Base-by-base conservation (phyloP, 495 filamentous ascomycete genomes). In the Peziza echinospora region DNA sequence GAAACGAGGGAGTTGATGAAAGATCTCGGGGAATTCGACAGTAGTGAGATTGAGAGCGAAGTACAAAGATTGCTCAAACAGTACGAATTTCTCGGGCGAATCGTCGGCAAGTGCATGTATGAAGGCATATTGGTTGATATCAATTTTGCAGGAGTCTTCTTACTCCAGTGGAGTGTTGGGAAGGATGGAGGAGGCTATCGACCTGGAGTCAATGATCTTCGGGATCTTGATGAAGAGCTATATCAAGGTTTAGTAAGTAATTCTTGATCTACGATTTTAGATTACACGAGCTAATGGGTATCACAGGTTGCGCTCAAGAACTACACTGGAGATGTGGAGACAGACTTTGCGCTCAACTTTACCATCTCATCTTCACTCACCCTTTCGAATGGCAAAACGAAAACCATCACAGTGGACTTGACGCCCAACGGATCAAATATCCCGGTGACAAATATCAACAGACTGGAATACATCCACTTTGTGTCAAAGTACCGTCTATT, bases 51-150 rank as follows among this genome's bases (percentile, higher is more conserved):
- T 1, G 69, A 72, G 2, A 68, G 71, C 9, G 58, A 62, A 9
- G 67, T 85, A 16, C 62, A 64, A 9, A 69, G 79, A 26, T 61
- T 87, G 6, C 65, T 89, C 5, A 71, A 71, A 47, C 73, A 78
- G 8, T 96, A 86, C 57, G 87, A 96, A 56, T 99, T 99, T 51
- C 65, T 93, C 0, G 89, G 89, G 9, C 76, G 89, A 5, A 71
- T 96, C 23, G 77, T 99, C 39, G 89, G 89, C 3, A 99, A 99
- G 61, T 99, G 89, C 63, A 69, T 99, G 46, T 99, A 99, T 54
- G 89, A 99, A 64, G 86, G 87, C 1, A 96, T 99, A 43, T 69
- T 99, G 9, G 78, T 96, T 46, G 86, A 99, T 59, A 80, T 96
- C 53, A 69, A 73, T 48, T 99, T 99, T 63, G 89, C 87, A 2